Conservation (phyloP, 257 asterid species). For the Solanum bulbocastanum region DNA sequence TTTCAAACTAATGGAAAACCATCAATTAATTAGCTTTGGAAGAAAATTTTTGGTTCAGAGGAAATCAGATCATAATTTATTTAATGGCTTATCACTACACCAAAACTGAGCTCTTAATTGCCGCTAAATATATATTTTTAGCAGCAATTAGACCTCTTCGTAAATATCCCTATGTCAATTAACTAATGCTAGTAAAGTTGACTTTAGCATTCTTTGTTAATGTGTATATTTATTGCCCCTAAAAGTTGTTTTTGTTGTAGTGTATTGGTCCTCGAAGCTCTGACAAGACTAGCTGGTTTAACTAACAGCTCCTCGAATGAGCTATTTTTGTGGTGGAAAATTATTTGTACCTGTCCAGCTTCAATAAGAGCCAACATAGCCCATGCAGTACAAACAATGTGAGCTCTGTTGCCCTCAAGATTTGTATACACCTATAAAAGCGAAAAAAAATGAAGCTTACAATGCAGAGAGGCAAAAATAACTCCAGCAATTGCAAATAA, state of each 20-base stretch:
- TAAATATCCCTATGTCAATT: too few relatives aligned
- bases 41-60: not conserved
- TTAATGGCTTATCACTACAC: not conserved
- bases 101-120: too few relatives aligned
- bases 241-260: too few relatives aligned
- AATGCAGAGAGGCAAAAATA: not conserved
- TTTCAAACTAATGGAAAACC: not conserved
- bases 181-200: too few relatives aligned
- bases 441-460: not conserved
- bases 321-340: not conserved
- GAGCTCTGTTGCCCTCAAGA: not conserved
- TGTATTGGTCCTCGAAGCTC: not conserved
- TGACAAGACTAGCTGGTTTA: not conserved
- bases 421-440: not conserved
- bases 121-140: too few relatives aligned
- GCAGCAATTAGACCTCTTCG: too few relatives aligned
- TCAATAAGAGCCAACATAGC: constrained; percentile 4
- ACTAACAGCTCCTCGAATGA: not conserved
- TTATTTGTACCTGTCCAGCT: constrained; percentile 1
- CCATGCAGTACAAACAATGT: constrained; percentile 4
- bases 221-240: too few relatives aligned
- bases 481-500: not conserved
- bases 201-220: too few relatives aligned
- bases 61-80: not conserved
- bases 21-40: not conserved